Percentiles rank a stretch among this genome's conserved stretches.
These are phyloP conservation scores for Colletotrichum sp. DNA, from an alignment of 2,329 filamentous ascomycete genomes.

Conservation along the genomic window DNA sequence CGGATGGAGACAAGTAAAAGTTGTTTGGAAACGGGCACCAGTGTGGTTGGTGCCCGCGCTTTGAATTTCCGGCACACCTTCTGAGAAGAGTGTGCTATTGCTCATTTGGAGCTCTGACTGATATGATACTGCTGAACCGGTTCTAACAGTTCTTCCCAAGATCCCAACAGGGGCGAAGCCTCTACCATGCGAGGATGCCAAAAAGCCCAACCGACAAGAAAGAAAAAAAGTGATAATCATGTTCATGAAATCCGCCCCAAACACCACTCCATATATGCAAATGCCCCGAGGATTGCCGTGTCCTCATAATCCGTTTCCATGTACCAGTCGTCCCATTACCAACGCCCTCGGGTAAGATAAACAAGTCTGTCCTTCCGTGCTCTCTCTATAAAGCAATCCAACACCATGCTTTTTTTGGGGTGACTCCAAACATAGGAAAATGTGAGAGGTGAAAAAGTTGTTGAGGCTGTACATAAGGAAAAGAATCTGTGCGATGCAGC, in stretches of 20 bases:
- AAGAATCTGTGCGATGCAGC: not conserved
- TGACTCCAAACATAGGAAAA: conserved; percentile 18
- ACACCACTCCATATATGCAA: conserved; percentile 21
- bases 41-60: not conserved
- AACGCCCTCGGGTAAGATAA: conserved; percentile 15
- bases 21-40: conserved; percentile 2
- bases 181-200: not conserved
- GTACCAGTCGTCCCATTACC: conserved; percentile 14
- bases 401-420: conserved; percentile 22
- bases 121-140: not conserved
- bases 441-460: not conserved
- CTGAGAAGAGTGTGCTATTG: not conserved
- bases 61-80: not conserved
- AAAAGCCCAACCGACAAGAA: not conserved
- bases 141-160: not conserved
- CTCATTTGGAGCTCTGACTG: not conserved
- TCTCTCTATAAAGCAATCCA: conserved; percentile 17
- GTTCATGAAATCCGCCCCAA: conserved; percentile 15
- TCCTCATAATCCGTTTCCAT: conserved; percentile 18
- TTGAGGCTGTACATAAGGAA: not conserved
- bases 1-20: not conserved
- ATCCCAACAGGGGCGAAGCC: not conserved
- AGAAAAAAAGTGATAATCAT: not conserved
- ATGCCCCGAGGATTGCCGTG: conserved; percentile 18
- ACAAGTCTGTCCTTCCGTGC: conserved; percentile 3